Evolutionary conservation across 495 filamentous ascomycete species (phyloP), one percentile per base, ranked within the genome.

Genomic region (Apiosordaria backusii): DNA sequence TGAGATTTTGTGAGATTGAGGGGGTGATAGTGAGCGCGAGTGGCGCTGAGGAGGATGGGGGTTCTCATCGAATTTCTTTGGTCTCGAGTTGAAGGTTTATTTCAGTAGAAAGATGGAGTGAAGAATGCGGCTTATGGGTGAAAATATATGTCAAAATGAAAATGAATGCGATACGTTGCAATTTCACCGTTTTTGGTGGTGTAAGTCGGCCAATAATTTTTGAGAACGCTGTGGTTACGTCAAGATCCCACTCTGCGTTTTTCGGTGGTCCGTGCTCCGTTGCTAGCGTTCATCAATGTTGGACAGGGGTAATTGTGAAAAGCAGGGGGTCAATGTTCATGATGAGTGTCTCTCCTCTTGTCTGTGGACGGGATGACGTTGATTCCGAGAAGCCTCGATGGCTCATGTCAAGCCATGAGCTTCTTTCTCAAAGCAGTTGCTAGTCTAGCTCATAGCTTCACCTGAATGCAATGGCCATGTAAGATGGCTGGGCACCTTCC

Each of bases 11-110:
- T 4, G 57, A 59, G 57, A 23, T 1, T 45, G 59, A 35, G 15
- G 4, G 26, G 60, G 23, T 52, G 53, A 19, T 57, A 26, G 55
- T 16, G 1, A 18, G 25, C 55, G 61, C 54, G 35, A 24, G 29
- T 50, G 40, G 54, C 68, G 29, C 62, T 68, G 60, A 18, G 63
- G 52, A 29, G 27, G 27, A 61, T 61, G 15, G 24, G n/a, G 27
- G 13, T 18, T 25, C 26, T 61, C 59, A 61, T 61, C 27, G 19
- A 21, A 5, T 27, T 10, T 60, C 16, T 60, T 6, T 26, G 4
- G 4, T 22, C 23, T 60, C 9, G 24, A 7, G 23, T n/a, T 60
- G 22, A 58, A 58, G 4, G 19, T 4, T 27, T 10, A 26, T 9
- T 13, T 3, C 18, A 0, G 24, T 25, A 26, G 2, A 23, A 60